A percentile compares a stretch with the other conserved stretches of the same genome.
Conservation (phyloP, 495 filamentous ascomycete genomes). For the Ramalina peruviana region DNA sequence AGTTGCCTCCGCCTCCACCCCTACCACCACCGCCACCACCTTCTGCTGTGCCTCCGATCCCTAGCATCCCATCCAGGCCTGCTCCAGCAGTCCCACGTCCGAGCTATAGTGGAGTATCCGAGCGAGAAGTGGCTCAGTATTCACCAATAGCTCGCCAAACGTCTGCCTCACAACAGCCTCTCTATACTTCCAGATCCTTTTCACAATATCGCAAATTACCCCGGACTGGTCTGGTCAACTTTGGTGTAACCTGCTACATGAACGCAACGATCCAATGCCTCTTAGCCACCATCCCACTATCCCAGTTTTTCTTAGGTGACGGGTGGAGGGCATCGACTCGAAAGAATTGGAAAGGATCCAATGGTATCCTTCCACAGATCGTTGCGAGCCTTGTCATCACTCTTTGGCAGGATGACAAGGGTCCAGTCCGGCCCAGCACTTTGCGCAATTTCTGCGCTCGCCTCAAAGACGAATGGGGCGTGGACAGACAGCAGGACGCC, state of each 20-base stretch:
- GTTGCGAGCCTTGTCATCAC: conserved; percentile 63
- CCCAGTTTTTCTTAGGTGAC: conserved; percentile 48
- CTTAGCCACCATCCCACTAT: conserved; percentile 58
- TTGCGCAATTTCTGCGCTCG: conserved; percentile 44
- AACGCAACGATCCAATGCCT: conserved; percentile 78
- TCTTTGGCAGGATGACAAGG: conserved; percentile 55
- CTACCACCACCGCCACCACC: conserved; percentile 25
- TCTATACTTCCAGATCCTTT: conserved; percentile 30
- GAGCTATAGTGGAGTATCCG: conserved; percentile 80
- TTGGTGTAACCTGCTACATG: conserved; percentile 78
- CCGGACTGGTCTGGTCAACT: conserved; percentile 65
- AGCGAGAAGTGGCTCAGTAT: conserved; percentile 38
- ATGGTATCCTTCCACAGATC: conserved; percentile 65
- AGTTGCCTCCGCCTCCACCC: conserved; percentile 19
- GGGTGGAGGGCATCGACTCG: conserved; percentile 42
- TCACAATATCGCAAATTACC: conserved; percentile 39
- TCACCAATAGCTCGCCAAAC: conserved; percentile 34
- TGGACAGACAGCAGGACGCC: conserved; percentile 60
- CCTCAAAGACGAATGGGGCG: conserved; percentile 43
- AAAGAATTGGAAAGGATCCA: conserved; percentile 56
- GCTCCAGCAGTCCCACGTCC: conserved; percentile 70
- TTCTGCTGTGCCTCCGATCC: conserved; percentile 26
- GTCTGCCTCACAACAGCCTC: conserved; percentile 31
- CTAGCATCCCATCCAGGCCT: conserved; percentile 47
- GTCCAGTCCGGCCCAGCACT: conserved; percentile 41